Evolutionary conservation across 75 land plant species (phyloP), one percentile per base, ranked within the genome.

Genomic region (Picea sitchensis): DNA sequence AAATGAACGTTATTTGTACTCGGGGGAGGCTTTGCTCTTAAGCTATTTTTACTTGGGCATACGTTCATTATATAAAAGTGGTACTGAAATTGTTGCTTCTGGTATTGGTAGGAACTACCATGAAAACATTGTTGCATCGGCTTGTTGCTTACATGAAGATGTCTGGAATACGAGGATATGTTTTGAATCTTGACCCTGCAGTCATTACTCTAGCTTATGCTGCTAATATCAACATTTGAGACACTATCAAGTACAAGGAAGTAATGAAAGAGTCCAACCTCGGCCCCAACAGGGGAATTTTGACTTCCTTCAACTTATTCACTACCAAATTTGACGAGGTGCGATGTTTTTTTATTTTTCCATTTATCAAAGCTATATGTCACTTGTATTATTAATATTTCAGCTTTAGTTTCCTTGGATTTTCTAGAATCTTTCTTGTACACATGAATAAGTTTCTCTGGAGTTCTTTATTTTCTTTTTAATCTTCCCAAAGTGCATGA

Each of bases 321-420:
- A 88, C 98, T 1, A 98, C 99, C 58, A 95, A 95, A 82, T 91
- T 98, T 86, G 93, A 98, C 80, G 96, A 98, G 99, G 99, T 91
- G 56, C 65, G 31, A 63, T 51, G 11, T 0, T 51, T 9, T 9
- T 51, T 51, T 51, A 47, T 7, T 47, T 7, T 9, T 9, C 56
- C 11, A 51, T 51, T 51, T 51, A 41, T 41, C 44, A 41, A 4
- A 41, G 5, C 5, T 41, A 41, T 41, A 41, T 41, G 44, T 41
- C 4, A 5, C 44, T 41, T 41, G 44, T 41, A 3, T 41, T 41
- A 41, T 41, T 5, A 41, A 41, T 5, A 41, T 41, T 41, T 41
- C 5, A 5, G 44, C 44, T 41, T 41, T 41, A 41, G 5, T 41
- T 41, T 41, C 44, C 5, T 41, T 41, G 5, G 44, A 41, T 41